Evolutionary conservation across 2,329 filamentous ascomycete genomes (phyloP), one percentile per base, ranked within the genome.

Genomic region (Ilyonectria mors-panacis): DNA sequence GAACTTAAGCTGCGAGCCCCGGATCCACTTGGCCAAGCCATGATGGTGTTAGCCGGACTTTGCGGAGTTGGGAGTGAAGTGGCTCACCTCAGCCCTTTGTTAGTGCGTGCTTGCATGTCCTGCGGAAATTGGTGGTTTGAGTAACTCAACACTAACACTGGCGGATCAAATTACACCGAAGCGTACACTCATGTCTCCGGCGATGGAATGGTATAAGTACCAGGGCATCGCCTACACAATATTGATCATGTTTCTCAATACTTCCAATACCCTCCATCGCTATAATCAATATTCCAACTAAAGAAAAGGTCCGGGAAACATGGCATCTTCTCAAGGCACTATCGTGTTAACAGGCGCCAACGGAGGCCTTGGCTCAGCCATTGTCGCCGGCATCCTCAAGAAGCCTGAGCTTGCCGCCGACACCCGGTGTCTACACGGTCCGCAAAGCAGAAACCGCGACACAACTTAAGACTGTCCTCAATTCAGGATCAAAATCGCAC

Each of bases 321-420:
- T 74, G 68, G 35, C 73, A 30, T 59, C 71, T 33, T 50, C 67
- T 17, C 59, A 69, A 62, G 79, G 80, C 61, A 75, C 78, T 2
- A 77, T 83, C 28, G 44, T 83, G 2, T 66, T 82, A 10, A 83
- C 81, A 5, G 81, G 81, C 7, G 71, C 80, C 39, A 83, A 83
- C 61, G 81, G 81, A 47, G 79, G 80, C 21, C 76, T 83, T 30
- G 81, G 81, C 8, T 78, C 77, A 12, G 75, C 77, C 23, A 79
- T 81, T 8, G 76, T 80, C 10, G 51, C 66, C 4, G 70, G 76
- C 8, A 76, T 83, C 33, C 44, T 80, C 39, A 65, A 68, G 17
- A 73, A 64, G 13, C 70, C 76, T 0, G 70, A 78, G 5, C 65
- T 82, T 12, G 78, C 79, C 4, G 71, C 73, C 28, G 78, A 82